phyloP scores from a whole-genome alignment of 2,329 filamentous ascomycete genomes.

The Colletotrichum lentis region DNA sequence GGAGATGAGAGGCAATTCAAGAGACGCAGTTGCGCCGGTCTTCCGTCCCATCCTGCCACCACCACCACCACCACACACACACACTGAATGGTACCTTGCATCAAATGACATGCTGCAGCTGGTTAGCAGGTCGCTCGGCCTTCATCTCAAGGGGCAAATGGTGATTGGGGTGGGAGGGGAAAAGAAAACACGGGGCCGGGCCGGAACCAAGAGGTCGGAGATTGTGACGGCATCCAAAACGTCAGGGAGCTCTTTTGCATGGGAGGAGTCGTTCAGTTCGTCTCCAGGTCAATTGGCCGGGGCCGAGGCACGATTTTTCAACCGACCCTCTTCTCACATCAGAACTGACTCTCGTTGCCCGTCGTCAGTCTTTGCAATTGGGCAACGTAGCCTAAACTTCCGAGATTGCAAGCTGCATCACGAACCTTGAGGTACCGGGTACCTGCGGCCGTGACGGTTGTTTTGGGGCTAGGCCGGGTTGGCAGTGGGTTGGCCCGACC shows the following conservation, averaged over 20 bases:
- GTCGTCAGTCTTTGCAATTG: constrained; percentile 17
- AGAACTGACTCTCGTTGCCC: constrained; percentile 15
- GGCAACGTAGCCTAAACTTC: constrained; percentile 36
- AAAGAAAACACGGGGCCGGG: constrained; percentile 28
- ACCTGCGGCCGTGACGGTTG: constrained; percentile 29
- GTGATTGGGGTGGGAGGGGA: constrained; percentile 6
- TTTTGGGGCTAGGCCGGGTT: constrained; percentile 36
- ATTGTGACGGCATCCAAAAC: constrained; percentile 30
- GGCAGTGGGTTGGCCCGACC: constrained; percentile 34
- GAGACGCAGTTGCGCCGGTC: constrained; percentile 13
- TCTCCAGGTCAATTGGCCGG: constrained; percentile 30
- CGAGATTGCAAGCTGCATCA: constrained; percentile 36
- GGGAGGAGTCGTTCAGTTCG: constrained; percentile 5
- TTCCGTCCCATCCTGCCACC: constrained; percentile 19
- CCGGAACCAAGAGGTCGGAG: constrained; percentile 30
- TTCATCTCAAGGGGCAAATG: not conserved
- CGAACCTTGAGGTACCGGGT: constrained; percentile 27
- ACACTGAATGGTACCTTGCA: not conserved
- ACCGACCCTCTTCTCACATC: constrained; percentile 21
- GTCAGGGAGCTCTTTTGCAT: not conserved
- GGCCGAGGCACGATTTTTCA: constrained; percentile 30
- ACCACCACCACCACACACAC: constrained; percentile 3
- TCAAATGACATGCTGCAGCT: not conserved
- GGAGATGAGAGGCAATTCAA: constrained; percentile 20
- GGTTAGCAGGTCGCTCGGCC: constrained; percentile 5